phyloP scores from a whole-genome alignment of 805 yeast genomes.

The Schwanniomyces occidentalis region DNA sequence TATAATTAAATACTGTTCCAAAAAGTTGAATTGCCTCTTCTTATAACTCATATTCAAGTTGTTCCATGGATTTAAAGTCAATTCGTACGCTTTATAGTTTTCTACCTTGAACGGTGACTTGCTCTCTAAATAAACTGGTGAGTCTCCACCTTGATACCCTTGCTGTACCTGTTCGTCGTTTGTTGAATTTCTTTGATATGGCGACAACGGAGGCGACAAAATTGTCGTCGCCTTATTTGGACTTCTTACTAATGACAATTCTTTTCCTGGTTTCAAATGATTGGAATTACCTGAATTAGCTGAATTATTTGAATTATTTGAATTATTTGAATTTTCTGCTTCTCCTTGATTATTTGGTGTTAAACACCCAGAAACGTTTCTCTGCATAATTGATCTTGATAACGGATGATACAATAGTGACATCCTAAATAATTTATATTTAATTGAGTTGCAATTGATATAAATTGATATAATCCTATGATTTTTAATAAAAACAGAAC shows the following conservation, averaged over 20 bases:
- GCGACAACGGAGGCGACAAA: constrained; percentile 49
- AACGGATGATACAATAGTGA: constrained; percentile 35
- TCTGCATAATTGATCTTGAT: constrained; percentile 26
- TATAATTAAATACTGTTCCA: constrained; percentile 49
- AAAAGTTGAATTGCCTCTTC: constrained; percentile 49
- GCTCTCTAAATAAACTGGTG: constrained; percentile 14
- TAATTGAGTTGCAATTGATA: constrained; percentile 3
- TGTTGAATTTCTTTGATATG: constrained; percentile 28
- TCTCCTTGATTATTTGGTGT: constrained; percentile 25
- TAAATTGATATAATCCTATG: too few relatives aligned
- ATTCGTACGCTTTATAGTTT: constrained; percentile 43
- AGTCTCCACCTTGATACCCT: background rate
- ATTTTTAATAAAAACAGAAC: too few relatives aligned
- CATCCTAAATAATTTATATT: constrained; percentile 15
- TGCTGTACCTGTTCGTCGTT: constrained; percentile 3
- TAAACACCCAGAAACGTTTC: constrained; percentile 29
- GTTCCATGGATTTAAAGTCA: constrained; percentile 55
- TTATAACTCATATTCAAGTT: constrained; percentile 47
- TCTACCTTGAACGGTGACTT: constrained; percentile 49
- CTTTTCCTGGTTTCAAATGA: constrained; percentile 1
- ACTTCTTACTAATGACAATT: constrained; percentile 6
- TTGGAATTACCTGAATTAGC: background rate
- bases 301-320: background rate
- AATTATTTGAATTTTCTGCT: constrained; percentile 3
- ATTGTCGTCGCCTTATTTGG: constrained; percentile 19